Evolutionary conservation across 1,284 basidiomycete species (phyloP), one percentile per base, ranked within the genome.

Genomic region (Cryptococcus maquisensis): DNA sequence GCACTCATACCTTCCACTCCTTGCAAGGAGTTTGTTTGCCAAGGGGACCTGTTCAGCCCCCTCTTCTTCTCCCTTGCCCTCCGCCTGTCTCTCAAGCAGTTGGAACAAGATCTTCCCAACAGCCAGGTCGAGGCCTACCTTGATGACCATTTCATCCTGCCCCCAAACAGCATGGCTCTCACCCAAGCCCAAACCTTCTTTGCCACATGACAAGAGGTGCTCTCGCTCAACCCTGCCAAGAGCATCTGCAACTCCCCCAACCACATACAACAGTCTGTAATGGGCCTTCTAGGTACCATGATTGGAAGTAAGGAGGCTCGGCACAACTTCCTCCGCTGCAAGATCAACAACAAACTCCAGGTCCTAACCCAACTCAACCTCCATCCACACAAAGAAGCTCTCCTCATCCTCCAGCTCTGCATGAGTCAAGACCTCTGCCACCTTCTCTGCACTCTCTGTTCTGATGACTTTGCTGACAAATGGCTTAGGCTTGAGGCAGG

Each of bases 1-100:
- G 21, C 3, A 50, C 7, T 21, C 26, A 15, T 15, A 28, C 35
- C 49, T 20, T 52, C 12, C 20, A 5, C 6, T 61, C 53, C 3
- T 39, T 53, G 1, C 21, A 59, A 37, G 56, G 59, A 3, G 54
- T 59, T 12, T 4, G 54, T 59, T 12, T 41, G 59, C 3, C 65
- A 67, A 40, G 63, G 65, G 32, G 62, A 65, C 47, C 65, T 62
- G 1, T 46, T 65, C 3, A 56, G 56, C 18, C 56, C 62, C 1
- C 45, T 61, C n/a, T 44, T 65, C 24, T 67, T 63, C 57, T 62
- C 60, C 21, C 18, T 67, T 36, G 60, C 23, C 9, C 47, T 62
- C 38, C 52, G 62, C 4, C 28, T 28, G 8, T 7, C 56, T 6
- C 36, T 65, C 3, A 43, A 58, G 9, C 46, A n/a, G 3, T 56